Evolutionary conservation across 2,329 filamentous ascomycete species (phyloP).

Genomic region (Neodidymelliopsis sp.): DNA sequence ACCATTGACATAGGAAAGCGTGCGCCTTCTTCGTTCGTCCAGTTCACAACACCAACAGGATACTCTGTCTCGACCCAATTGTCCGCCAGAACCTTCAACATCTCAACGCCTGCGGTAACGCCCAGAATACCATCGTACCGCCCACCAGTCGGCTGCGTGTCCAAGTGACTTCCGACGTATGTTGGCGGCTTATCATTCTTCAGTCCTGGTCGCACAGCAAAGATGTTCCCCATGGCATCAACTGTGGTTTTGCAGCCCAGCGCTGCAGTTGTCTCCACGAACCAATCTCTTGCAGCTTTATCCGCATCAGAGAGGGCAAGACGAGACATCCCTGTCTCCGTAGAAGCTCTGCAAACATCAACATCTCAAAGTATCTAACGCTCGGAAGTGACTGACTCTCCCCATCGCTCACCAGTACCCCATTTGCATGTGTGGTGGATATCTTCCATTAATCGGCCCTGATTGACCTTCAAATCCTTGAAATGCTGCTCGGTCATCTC

Average conservation of each 20-base stretch:
- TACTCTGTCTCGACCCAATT: conserved; percentile 72
- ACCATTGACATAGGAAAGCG: conserved; percentile 80
- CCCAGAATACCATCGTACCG: conserved; percentile 81
- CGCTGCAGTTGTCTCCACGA: conserved; percentile 66
- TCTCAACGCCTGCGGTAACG: conserved; percentile 75
- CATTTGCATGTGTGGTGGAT: conserved; percentile 72
- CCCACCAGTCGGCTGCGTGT: conserved; percentile 66
- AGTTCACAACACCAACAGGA: conserved; percentile 77
- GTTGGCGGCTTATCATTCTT: conserved; percentile 65
- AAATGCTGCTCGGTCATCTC: conserved; percentile 62
- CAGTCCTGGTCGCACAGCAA: conserved; percentile 72
- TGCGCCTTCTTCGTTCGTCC: conserved; percentile 85
- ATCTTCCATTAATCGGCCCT: conserved; percentile 66
- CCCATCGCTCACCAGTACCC: conserved; percentile 72
- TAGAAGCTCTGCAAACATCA: conserved; percentile 52
- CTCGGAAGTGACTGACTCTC: conserved; percentile 57
- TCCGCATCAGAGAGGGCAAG: conserved; percentile 76
- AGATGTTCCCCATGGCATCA: conserved; percentile 83
- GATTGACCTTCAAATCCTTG: conserved; percentile 63
- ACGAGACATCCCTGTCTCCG: conserved; percentile 79
- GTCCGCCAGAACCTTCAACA: conserved; percentile 72
- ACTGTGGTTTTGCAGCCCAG: conserved; percentile 73
- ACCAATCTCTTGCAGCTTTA: conserved; percentile 77
- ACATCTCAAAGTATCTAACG: background rate
- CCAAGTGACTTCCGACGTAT: conserved; percentile 72